phyloP scores from a whole-genome alignment of 352 stramenopile species.

The Pythium utonaiense region DNA sequence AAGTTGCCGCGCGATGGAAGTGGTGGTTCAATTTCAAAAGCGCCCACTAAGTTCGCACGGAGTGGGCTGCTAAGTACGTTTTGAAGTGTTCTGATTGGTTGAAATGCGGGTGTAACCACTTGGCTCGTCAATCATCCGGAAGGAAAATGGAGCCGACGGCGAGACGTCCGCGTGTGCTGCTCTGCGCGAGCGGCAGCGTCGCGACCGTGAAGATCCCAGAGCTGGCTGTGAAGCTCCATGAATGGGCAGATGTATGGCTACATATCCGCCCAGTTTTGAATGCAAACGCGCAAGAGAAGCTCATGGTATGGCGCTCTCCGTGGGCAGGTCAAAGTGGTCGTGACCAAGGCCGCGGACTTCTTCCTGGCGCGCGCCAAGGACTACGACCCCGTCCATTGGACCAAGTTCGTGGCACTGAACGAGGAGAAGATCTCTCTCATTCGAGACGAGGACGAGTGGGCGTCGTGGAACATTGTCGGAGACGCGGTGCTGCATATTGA shows the following conservation, averaged over 20 bases:
- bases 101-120: not conserved
- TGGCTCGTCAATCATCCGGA: not conserved
- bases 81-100: conserved; percentile 3
- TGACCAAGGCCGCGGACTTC: conserved; percentile 80
- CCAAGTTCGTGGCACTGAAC: conserved; percentile 38
- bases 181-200: conserved; percentile 83
- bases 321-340: conserved; percentile 68
- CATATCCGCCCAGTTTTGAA: not conserved
- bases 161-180: conserved; percentile 50
- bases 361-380: conserved; percentile 73
- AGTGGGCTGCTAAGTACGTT: not conserved
- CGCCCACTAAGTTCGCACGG: conserved; percentile 8
- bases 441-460: conserved; percentile 83
- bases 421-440: conserved; percentile 37
- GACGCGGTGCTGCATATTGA: conserved; percentile 88
- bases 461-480: conserved; percentile 67
- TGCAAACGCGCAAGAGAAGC: not conserved
- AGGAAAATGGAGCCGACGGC: conserved; percentile 1
- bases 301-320: not conserved
- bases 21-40: conserved; percentile 20
- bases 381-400: conserved; percentile 60
- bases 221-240: conserved; percentile 56
- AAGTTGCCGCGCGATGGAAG: conserved; percentile 3
- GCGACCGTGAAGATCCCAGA: conserved; percentile 87
- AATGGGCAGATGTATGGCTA: conserved; percentile 51